Percentiles rank a stretch among this genome's conserved stretches.
These are phyloP conservation scores for Vigna mungo DNA, from an alignment of 306 rosid species.

Conservation along the genomic window DNA sequence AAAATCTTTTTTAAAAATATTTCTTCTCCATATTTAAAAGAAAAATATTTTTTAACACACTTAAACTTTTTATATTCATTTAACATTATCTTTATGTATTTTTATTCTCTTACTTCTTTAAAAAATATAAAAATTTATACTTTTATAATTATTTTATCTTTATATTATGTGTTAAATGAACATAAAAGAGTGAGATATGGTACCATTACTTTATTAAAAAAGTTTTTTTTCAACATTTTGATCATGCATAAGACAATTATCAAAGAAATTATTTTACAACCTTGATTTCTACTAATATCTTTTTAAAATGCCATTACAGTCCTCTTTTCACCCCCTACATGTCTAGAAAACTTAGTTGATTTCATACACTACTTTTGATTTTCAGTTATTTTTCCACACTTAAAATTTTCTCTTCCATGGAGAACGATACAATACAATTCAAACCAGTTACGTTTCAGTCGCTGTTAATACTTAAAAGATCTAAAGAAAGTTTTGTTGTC, in stretches of 20 bases:
- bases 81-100: too few species aligned
- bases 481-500: slow-evolving; percentile 58
- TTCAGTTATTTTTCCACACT: neutral
- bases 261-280: slow-evolving; percentile 1
- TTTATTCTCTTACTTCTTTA: too few species aligned
- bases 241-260: neutral
- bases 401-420: neutral
- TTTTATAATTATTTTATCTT: too few species aligned
- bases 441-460: slow-evolving; percentile 44
- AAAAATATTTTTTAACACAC: too few species aligned
- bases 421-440: neutral
- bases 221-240: neutral
- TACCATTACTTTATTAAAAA: too few species aligned
- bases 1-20: too few species aligned
- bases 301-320: neutral
- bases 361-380: neutral
- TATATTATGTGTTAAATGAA: too few species aligned
- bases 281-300: neutral
- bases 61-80: too few species aligned
- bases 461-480: slow-evolving; percentile 52
- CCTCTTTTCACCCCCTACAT: neutral
- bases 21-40: too few species aligned
- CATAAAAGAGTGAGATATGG: too few species aligned
- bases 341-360: neutral
- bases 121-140: too few species aligned